Evolutionary conservation across 371 early-diverging fungal genomes (phyloP).

Genomic region (Choanephora cucurbitarum): DNA sequence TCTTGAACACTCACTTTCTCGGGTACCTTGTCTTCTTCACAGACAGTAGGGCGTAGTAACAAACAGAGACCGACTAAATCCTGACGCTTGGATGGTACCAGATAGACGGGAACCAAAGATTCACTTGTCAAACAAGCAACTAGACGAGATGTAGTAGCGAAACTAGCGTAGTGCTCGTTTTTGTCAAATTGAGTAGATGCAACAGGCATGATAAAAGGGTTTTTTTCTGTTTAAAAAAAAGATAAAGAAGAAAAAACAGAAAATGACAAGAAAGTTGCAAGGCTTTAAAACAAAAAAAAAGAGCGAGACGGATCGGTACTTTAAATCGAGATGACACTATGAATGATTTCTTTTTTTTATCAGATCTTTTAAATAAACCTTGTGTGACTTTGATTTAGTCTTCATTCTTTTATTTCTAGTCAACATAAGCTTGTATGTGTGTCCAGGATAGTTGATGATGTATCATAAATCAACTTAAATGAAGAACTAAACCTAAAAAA

Average conservation of each 20-base stretch:
- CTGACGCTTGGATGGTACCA: conserved; percentile 22
- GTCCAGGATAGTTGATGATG: too few relatives aligned
- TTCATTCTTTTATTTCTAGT: too few relatives aligned
- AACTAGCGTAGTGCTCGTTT: conserved; percentile 44
- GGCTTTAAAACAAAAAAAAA: too few relatives aligned
- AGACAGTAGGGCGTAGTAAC: conserved; percentile 19
- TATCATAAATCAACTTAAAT: too few relatives aligned
- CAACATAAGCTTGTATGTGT: too few relatives aligned
- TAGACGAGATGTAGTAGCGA: conserved; percentile 64
- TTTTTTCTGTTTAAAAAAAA: conserved; percentile 1
- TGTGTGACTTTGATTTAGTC: too few relatives aligned
- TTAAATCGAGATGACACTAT: background rate
- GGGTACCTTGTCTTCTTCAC: conserved; percentile 10
- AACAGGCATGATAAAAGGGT: conserved; percentile 25
- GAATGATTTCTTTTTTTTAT: too few relatives aligned
- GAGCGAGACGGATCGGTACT: background rate
- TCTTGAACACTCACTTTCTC: conserved; percentile 17
- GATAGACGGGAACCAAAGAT: conserved; percentile 48
- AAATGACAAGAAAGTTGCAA: background rate
- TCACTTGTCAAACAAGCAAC: conserved; percentile 65
- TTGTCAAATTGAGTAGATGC: conserved; percentile 22
- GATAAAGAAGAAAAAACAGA: conserved; percentile 1
- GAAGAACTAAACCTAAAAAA: too few relatives aligned
- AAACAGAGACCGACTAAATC: conserved; percentile 26
- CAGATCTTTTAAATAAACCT: too few relatives aligned